A percentile compares a stretch with the other conserved stretches of the same genome.
Evolutionary conservation across 139 green algal genomes (phyloP).

Genomic region (Chlorella sorokiniana): DNA sequence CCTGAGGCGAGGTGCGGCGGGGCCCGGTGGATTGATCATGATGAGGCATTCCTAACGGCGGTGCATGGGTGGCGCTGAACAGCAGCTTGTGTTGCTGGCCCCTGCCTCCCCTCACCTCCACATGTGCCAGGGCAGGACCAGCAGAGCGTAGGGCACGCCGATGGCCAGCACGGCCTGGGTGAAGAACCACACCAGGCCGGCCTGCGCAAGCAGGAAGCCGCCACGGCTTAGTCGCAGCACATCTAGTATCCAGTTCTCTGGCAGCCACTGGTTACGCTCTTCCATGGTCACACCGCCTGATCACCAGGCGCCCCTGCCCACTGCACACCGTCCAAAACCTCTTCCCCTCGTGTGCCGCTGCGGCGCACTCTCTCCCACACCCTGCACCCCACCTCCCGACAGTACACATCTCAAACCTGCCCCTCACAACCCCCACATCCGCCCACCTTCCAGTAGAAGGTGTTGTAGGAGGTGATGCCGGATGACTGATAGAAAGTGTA

Average conservation of each 20-base stretch:
- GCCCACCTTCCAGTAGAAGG: slow-evolving; percentile 1
- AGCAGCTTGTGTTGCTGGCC: not conserved
- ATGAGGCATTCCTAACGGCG: not conserved
- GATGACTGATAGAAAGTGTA: not conserved
- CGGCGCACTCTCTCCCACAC: too few relatives aligned
- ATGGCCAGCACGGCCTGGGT: not conserved
- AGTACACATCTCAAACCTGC: not conserved
- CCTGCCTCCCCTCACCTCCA: not conserved
- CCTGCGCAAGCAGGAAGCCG: not conserved
- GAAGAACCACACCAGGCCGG: not conserved
- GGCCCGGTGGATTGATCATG: not conserved
- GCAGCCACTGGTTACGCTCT: too few relatives aligned
- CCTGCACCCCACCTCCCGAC: not conserved
- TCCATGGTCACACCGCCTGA: too few relatives aligned
- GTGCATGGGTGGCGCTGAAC: not conserved
- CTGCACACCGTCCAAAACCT: too few relatives aligned
- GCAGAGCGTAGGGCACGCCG: not conserved
- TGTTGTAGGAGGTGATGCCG: not conserved
- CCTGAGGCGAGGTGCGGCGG: not conserved
- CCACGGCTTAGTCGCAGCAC: too few relatives aligned
- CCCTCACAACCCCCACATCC: not conserved
- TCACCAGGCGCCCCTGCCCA: too few relatives aligned
- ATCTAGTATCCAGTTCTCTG: too few relatives aligned
- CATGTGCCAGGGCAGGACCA: not conserved
- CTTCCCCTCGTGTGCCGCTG: too few relatives aligned